Base-by-base conservation (phyloP, 2,329 filamentous ascomycete genomes). In the Cercospora janseana region DNA sequence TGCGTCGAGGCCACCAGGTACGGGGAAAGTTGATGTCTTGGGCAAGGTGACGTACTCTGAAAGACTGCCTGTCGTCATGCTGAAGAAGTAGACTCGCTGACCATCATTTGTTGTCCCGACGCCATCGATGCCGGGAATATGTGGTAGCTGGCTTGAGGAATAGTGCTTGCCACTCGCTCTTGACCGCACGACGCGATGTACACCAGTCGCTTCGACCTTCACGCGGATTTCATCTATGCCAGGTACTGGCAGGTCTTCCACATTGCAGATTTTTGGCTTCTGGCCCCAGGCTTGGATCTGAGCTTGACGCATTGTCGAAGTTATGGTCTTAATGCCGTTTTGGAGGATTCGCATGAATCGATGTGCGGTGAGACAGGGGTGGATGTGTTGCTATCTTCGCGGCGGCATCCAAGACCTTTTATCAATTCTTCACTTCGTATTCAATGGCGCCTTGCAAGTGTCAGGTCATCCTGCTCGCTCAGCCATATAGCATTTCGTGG, bases 141-240 rank as follows among this genome's bases (percentile, higher is more conserved):
- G 77, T 1, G 79, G 80, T 0, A 79, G 72, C 0, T 61, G 60
- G 4, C 69, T 68, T 2, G 74, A 70, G 15, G 73, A 73, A 67
- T 80, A 82, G 65, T 82, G 80, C n/a, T 64, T 69, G 1, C 80
- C 79, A 1, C 72, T 56, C 13, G 79, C 79, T 23, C 79, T 75
- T 31, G 70, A 69, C 41, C 75, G 75, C 34, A 82, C 79, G 4
- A 82, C 66, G 9, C 73, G 70, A 62, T 81, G 79, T 10, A 80
- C 67, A 21, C 77, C 79, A 2, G 72, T 62, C 9, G 78, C 78
- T 40, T 78, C 59, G 53, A 83, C 70, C 55, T 73, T 75, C 65
- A 83, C 69, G 46, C 75, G 76, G 34, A 79, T 57, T 50, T 73
- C 67, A 21, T 65, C 63, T 18, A 46, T 4, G 12, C 64, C 52